These are phyloP conservation scores for Castanopsis chinensis DNA, from an alignment of 306 rosid genomes.

Conservation along the genomic window DNA sequence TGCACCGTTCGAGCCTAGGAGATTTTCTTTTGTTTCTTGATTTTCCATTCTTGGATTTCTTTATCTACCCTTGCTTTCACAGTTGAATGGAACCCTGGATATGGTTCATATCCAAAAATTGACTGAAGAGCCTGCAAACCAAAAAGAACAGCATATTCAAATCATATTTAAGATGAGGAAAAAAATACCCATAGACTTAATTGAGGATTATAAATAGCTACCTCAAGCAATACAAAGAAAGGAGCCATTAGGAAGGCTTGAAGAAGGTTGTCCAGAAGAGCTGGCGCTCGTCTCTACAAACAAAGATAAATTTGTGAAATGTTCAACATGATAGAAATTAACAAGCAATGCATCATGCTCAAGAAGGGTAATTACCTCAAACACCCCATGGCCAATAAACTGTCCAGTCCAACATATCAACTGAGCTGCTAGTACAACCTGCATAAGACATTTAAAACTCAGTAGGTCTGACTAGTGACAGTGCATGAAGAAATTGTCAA, in stretches of 20 bases:
- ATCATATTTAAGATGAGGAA: neutral
- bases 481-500: neutral
- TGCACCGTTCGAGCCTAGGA: constrained; percentile 22
- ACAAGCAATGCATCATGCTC: neutral
- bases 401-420: constrained; percentile 83
- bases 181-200: neutral
- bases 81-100: constrained; percentile 60
- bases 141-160: constrained; percentile 1
- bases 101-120: constrained; percentile 70
- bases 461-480: neutral
- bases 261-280: constrained; percentile 75
- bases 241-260: constrained; percentile 94
- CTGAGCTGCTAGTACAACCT: constrained; percentile 79
- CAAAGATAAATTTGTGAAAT: neutral
- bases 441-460: constrained; percentile 16
- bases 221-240: constrained; percentile 80
- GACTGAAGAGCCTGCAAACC: constrained; percentile 51
- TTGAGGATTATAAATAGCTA: constrained; percentile 19
- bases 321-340: constrained; percentile 5
- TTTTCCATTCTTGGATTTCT: constrained; percentile 62
- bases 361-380: constrained; percentile 57
- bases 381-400: constrained; percentile 85
- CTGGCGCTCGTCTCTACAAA: constrained; percentile 87
- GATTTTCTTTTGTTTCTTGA: constrained; percentile 55
- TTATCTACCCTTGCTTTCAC: constrained; percentile 60